phyloP scores from a whole-genome alignment of 2,329 filamentous ascomycete genomes.

The Neofusicoccum sp. region DNA sequence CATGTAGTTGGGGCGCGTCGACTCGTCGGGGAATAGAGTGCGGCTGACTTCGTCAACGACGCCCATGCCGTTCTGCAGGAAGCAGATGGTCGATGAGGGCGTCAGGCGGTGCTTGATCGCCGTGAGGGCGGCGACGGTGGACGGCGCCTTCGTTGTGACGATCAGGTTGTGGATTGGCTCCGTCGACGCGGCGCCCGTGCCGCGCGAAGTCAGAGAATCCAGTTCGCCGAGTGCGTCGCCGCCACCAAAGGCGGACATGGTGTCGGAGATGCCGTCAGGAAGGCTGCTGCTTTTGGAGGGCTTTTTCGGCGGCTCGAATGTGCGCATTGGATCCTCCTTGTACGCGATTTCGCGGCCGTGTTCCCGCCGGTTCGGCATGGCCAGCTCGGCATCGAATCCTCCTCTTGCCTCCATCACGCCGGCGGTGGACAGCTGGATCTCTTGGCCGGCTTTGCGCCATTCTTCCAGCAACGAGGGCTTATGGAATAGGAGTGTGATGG shows the following conservation, averaged over 20 bases:
- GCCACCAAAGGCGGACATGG: not conserved
- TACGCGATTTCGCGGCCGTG: slow-evolving; percentile 40
- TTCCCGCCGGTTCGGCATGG: slow-evolving; percentile 37
- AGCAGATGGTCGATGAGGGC: slow-evolving; percentile 69
- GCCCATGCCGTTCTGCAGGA: slow-evolving; percentile 83
- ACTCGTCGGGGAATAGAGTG: slow-evolving; percentile 68
- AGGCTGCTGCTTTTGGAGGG: not conserved
- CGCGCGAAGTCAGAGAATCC: slow-evolving; percentile 5
- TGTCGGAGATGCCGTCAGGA: not conserved
- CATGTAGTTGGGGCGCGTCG: slow-evolving; percentile 72
- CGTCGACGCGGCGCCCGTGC: slow-evolving; percentile 22
- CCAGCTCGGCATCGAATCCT: slow-evolving; percentile 52
- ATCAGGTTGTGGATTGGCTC: slow-evolving; percentile 73
- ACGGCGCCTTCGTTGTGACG: slow-evolving; percentile 73
- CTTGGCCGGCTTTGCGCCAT: slow-evolving; percentile 51
- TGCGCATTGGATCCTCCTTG: not conserved
- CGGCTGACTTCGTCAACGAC: slow-evolving; percentile 76
- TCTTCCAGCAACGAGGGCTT: slow-evolving; percentile 45
- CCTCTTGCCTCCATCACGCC: slow-evolving; percentile 41
- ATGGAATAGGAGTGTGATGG: slow-evolving; percentile 80
- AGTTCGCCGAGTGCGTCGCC: not conserved
- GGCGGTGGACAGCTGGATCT: slow-evolving; percentile 52
- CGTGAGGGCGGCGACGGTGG: slow-evolving; percentile 67
- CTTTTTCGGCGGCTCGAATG: not conserved
- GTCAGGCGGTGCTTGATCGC: slow-evolving; percentile 69